Conservation (phyloP, 805 yeast species). For the Lipomyces chichibuensis region DNA sequence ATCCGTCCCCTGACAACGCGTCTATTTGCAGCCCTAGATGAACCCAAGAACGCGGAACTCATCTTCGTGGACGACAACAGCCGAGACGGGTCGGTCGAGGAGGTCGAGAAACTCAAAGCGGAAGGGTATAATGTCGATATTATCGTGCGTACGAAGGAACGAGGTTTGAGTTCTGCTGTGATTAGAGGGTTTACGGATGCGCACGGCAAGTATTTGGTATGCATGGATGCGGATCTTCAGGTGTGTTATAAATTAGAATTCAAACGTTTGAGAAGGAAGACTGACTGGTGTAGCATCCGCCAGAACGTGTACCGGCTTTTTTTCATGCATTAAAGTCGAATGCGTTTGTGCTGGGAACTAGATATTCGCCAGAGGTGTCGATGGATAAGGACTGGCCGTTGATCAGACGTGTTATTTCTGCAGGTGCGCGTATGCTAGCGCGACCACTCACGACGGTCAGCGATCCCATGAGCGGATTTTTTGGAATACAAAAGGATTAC, state of each 20-base stretch:
- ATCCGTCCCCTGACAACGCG: constrained; percentile 55
- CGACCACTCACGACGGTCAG: constrained; percentile 56
- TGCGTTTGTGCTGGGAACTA: constrained; percentile 55
- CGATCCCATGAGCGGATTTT: constrained; percentile 59
- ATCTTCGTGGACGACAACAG: constrained; percentile 58
- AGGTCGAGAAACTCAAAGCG: constrained; percentile 50
- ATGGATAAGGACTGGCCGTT: constrained; percentile 59
- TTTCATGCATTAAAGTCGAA: constrained; percentile 48
- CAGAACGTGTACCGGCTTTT: constrained; percentile 54
- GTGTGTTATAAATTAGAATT: constrained; percentile 1
- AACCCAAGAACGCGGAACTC: constrained; percentile 50
- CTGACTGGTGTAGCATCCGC: constrained; percentile 51
- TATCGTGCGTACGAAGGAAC: constrained; percentile 55
- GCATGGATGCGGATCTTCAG: constrained; percentile 57
- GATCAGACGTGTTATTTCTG: constrained; percentile 54
- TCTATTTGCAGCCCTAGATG: constrained; percentile 54
- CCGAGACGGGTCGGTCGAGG: constrained; percentile 57
- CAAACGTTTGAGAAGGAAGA: neutral
- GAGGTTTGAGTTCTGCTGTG: constrained; percentile 57
- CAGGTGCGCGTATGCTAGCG: constrained; percentile 55
- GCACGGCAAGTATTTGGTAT: constrained; percentile 52
- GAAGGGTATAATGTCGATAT: constrained; percentile 55
- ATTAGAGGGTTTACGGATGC: constrained; percentile 54
- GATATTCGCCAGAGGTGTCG: constrained; percentile 60
- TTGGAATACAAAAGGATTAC: constrained; percentile 53